Evolutionary conservation across 2,329 filamentous ascomycete genomes (phyloP), one percentile per base, ranked within the genome.

Genomic region (Huntiella decipiens): DNA sequence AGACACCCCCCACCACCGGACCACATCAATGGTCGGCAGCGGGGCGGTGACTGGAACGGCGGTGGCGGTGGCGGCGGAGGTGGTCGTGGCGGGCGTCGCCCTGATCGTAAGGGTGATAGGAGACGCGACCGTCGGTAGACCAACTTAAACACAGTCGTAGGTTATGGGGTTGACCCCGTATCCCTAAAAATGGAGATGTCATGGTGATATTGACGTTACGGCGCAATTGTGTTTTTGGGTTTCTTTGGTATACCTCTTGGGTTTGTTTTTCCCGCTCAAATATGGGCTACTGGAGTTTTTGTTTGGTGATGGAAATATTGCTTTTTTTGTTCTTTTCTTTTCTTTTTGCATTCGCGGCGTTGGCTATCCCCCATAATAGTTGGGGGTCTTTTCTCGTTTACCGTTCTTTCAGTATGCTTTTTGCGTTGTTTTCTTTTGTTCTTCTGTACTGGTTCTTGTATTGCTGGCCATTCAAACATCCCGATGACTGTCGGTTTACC

Each of bases 1-100:
- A 44, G 38, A 31, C 48, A 45, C 5, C 48, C 48, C 15, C 48
- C 47, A n/a, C 44, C 48, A 11, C 40, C 48, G 7, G 32, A 43
- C 5, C 37, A 43, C 15, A 12, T n/a, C 7, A 10, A 12, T 15
- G 22, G 28, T n/a, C 36, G 22, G 16, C 16, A 11, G 13, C 19
- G 15, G 5, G 28, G 11, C 4, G 39, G 12, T 39, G 43, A 35
- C 3, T 28, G 40, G 15, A 34, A 35, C 16, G 33, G 38, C 7
- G 16, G 16, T 16, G 38, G 38, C 17, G 17, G 17, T 40, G 38
- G 35, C 7, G 19, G 34, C 10, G 37, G 36, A 15, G 19, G 35
- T 17, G 34, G 39, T 33, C 31, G 38, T 36, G 34, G 45, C 4
- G 47, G 47, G 5, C 34, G 41, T 19, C 34, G 35, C 4, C 35